These are phyloP conservation scores for Anthostomella pinea DNA, from an alignment of 2,329 filamentous ascomycete species.

Conservation along the genomic window DNA sequence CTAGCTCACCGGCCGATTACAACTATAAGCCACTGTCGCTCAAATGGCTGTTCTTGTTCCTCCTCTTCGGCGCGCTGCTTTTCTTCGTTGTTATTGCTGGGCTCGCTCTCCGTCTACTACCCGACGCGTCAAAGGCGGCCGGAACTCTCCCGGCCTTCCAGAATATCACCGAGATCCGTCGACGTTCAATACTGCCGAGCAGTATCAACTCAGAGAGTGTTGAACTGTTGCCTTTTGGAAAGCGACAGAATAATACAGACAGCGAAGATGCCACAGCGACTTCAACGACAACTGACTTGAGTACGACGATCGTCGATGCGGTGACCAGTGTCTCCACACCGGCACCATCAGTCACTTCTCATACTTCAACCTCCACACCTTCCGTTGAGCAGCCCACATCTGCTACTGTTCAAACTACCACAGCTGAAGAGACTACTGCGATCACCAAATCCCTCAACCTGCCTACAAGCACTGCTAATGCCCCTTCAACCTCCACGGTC, in stretches of 20 bases:
- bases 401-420: too few species aligned
- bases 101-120: constrained; percentile 27
- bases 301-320: not conserved
- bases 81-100: constrained; percentile 26
- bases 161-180: constrained; percentile 18
- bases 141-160: constrained; percentile 7
- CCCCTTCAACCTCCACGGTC: not conserved
- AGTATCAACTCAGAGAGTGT: not conserved
- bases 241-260: constrained; percentile 14
- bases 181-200: constrained; percentile 8
- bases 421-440: not conserved
- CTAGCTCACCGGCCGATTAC: constrained; percentile 9
- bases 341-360: too few species aligned
- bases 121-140: constrained; percentile 16
- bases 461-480: not conserved
- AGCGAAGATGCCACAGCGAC: not conserved
- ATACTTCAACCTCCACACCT: too few species aligned
- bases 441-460: not conserved
- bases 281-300: constrained; percentile 3
- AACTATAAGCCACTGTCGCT: constrained; percentile 25
- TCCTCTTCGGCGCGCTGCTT: constrained; percentile 16
- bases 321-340: not conserved
- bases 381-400: too few species aligned
- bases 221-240: constrained; percentile 1
- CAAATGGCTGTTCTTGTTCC: constrained; percentile 16